Evolutionary conservation across 768 basidiomycete species (phyloP).

Genomic region (Tulasnella sp.): DNA sequence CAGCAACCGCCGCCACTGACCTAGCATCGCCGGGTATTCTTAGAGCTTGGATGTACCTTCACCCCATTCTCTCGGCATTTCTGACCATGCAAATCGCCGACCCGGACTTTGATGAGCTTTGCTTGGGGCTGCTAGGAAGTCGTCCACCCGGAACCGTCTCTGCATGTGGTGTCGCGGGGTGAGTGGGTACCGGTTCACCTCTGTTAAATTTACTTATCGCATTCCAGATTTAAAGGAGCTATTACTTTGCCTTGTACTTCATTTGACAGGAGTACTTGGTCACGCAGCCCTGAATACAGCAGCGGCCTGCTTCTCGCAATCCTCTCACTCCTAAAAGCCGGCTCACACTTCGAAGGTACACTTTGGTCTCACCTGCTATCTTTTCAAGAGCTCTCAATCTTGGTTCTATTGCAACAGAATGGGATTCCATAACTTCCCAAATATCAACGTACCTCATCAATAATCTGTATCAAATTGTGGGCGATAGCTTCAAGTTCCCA

Average conservation of each 20-base stretch:
- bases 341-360: conserved; percentile 63
- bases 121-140: conserved; percentile 45
- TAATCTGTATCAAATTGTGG: conserved; percentile 52
- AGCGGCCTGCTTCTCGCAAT: conserved; percentile 61
- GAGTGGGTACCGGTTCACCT: background rate
- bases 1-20: conserved; percentile 14
- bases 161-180: background rate
- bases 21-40: background rate
- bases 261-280: conserved; percentile 41
- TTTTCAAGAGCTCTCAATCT: background rate
- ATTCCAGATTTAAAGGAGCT: conserved; percentile 14
- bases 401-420: conserved; percentile 34
- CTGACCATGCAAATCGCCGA: conserved; percentile 56
- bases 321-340: conserved; percentile 51
- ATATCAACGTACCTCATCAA: conserved; percentile 65
- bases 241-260: conserved; percentile 31
- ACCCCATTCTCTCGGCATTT: conserved; percentile 48
- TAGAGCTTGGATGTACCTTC: conserved; percentile 43
- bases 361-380: background rate
- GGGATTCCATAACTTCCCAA: conserved; percentile 55
- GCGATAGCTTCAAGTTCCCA: conserved; percentile 49
- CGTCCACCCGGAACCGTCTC: conserved; percentile 2
- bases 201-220: background rate
- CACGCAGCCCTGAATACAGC: conserved; percentile 56
- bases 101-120: conserved; percentile 56